A percentile compares a stretch with the other conserved stretches of the same genome.
Conservation (phyloP, 2,329 filamentous ascomycete species). For the Fusarium multiceps region DNA sequence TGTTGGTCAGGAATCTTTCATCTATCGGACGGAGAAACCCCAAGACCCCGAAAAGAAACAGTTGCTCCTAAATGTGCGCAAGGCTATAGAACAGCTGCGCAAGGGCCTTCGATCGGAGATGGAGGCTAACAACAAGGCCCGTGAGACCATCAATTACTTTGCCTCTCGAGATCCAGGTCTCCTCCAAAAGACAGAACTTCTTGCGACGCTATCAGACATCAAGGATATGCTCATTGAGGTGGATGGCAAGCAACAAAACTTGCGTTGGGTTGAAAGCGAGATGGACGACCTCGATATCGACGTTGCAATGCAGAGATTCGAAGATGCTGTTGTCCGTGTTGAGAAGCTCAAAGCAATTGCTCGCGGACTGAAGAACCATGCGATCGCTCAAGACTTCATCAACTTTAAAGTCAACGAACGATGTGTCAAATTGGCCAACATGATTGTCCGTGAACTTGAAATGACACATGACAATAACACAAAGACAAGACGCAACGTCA, state of each 20-base stretch:
- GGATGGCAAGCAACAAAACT: constrained; percentile 94
- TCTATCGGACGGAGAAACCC: constrained; percentile 88
- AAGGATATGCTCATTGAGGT: constrained; percentile 95
- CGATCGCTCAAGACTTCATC: constrained; percentile 90
- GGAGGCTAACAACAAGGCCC: constrained; percentile 84
- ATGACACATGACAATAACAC: constrained; percentile 80
- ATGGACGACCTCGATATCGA: constrained; percentile 97
- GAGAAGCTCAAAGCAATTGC: constrained; percentile 87
- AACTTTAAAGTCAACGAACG: constrained; percentile 90
- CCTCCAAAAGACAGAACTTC: constrained; percentile 80
- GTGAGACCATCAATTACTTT: constrained; percentile 88
- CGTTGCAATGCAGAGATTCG: constrained; percentile 89
- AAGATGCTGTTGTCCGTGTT: constrained; percentile 83
- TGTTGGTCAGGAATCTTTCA: constrained; percentile 90
- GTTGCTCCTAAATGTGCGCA: constrained; percentile 88
- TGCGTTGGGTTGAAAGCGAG: constrained; percentile 94
- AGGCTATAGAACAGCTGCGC: constrained; percentile 90
- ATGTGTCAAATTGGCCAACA: constrained; percentile 78
- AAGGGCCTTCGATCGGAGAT: constrained; percentile 87
- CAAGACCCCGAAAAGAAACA: constrained; percentile 82
- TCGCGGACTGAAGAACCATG: constrained; percentile 84
- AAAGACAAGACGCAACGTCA: constrained; percentile 83
- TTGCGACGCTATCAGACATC: constrained; percentile 81
- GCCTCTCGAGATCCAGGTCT: constrained; percentile 81
- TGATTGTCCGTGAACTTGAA: constrained; percentile 81